A percentile compares a stretch with the other conserved stretches of the same genome.
These are phyloP conservation scores for Rhizopus sp. DNA, from an alignment of 371 early-diverging fungal species.

Conservation along the genomic window DNA sequence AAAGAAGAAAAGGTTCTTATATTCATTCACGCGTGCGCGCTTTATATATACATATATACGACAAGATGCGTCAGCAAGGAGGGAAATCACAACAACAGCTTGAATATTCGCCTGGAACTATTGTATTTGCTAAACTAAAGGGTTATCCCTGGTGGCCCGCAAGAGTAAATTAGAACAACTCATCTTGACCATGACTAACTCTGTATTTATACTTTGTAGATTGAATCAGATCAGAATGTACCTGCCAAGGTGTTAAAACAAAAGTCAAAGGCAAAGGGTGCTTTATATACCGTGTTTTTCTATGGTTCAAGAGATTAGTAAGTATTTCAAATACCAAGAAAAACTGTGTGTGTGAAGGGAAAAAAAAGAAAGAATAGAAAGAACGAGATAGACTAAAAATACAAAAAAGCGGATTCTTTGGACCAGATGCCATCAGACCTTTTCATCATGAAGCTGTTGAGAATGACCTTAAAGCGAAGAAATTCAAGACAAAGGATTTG, in stretches of 20 bases:
- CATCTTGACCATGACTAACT: no score
- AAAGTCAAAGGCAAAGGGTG: constrained; percentile 55
- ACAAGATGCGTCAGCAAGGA: no score
- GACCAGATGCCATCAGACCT: constrained; percentile 36
- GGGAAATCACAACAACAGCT: not conserved
- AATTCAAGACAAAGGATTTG: constrained; percentile 38
- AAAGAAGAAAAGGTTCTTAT: no score
- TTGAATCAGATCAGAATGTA: constrained; percentile 58
- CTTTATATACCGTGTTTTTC: constrained; percentile 66
- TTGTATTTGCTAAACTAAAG: constrained; percentile 73
- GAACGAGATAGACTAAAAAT: no score
- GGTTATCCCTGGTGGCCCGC: constrained; percentile 85
- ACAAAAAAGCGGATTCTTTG: constrained; percentile 39
- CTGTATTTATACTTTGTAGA: constrained; percentile 26
- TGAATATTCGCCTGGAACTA: constrained; percentile 60
- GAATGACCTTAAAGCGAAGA: constrained; percentile 34
- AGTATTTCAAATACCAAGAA: constrained; percentile 28
- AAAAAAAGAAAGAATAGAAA: constrained; percentile 1
- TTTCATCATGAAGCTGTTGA: constrained; percentile 30
- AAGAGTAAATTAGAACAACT: constrained; percentile 42
- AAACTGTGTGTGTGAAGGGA: not conserved
- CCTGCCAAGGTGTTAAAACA: constrained; percentile 57
- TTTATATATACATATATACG: no score
- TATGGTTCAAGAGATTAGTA: constrained; percentile 77
- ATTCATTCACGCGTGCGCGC: no score